Conservation (phyloP, 805 yeast genomes). For the Cyberlindnera galapagoensis region DNA sequence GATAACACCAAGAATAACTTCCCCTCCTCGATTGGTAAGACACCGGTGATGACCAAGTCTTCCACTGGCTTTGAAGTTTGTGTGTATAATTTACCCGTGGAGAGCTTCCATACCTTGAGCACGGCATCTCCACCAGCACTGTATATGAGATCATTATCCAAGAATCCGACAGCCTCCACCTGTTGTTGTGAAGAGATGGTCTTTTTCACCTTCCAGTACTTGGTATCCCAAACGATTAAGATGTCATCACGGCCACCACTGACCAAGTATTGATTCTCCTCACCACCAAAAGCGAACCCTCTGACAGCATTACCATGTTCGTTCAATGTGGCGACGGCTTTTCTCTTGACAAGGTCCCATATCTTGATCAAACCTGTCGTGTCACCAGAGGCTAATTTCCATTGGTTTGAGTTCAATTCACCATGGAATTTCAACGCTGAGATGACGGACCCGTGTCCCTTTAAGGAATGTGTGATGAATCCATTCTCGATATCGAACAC, state of each 20-base stretch:
- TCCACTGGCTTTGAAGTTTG: constrained; percentile 49
- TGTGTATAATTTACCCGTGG: constrained; percentile 47
- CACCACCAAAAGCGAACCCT: constrained; percentile 58
- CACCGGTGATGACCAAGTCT: constrained; percentile 66
- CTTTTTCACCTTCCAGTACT: constrained; percentile 47
- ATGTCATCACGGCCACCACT: constrained; percentile 90
- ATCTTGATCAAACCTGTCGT: constrained; percentile 49
- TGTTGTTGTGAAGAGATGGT: constrained; percentile 72
- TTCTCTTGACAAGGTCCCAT: constrained; percentile 68
- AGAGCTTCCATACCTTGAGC: constrained; percentile 58
- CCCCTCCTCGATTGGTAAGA: constrained; percentile 32
- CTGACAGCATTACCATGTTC: constrained; percentile 86
- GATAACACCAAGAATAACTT: constrained; percentile 54
- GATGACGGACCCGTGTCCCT: constrained; percentile 90
- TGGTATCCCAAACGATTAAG: constrained; percentile 50
- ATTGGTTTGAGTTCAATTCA: constrained; percentile 53
- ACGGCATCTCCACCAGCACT: constrained; percentile 73
- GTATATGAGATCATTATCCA: constrained; percentile 67
- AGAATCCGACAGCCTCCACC: constrained; percentile 64
- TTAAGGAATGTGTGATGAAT: constrained; percentile 79
- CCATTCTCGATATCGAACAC: constrained; percentile 92
- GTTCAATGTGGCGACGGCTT: constrained; percentile 51
- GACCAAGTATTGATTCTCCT: constrained; percentile 48
- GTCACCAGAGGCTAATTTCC: constrained; percentile 77
- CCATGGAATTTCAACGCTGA: constrained; percentile 76